phyloP scores from a whole-genome alignment of 495 filamentous ascomycete genomes.

The Penicillium pancosmium region DNA sequence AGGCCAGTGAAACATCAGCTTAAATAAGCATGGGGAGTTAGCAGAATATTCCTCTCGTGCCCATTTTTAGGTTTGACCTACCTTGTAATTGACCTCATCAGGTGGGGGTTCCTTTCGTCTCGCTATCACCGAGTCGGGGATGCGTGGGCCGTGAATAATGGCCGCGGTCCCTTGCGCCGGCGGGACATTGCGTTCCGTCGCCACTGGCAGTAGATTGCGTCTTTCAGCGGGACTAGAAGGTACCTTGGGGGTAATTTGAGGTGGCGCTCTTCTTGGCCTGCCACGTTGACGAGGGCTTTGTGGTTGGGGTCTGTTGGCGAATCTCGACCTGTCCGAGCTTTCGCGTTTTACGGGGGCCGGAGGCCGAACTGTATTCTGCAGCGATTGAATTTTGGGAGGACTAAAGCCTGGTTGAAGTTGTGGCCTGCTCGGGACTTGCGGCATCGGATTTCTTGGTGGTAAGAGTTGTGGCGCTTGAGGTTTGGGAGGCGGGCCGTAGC shows the following conservation, averaged over 20 bases:
- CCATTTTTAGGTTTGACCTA: background rate
- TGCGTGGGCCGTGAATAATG: background rate
- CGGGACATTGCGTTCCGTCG: background rate
- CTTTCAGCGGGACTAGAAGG: background rate
- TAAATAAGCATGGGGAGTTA: background rate
- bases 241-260: background rate
- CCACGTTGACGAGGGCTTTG: background rate
- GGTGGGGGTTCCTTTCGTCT: background rate
- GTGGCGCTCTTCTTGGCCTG: background rate
- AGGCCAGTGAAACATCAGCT: conserved; percentile 48
- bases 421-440: background rate
- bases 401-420: background rate
- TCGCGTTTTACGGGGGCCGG: background rate
- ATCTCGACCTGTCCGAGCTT: background rate
- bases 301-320: background rate
- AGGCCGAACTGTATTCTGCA: background rate
- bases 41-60: background rate
- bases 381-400: background rate
- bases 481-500: background rate
- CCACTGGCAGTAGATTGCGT: background rate
- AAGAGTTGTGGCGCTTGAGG: background rate
- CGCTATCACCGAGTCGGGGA: background rate
- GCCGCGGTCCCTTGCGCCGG: background rate
- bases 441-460: too few species aligned
- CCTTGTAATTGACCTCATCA: background rate